These are phyloP conservation scores for Lotus japonicus DNA, from an alignment of 306 rosid genomes.

Conservation along the genomic window DNA sequence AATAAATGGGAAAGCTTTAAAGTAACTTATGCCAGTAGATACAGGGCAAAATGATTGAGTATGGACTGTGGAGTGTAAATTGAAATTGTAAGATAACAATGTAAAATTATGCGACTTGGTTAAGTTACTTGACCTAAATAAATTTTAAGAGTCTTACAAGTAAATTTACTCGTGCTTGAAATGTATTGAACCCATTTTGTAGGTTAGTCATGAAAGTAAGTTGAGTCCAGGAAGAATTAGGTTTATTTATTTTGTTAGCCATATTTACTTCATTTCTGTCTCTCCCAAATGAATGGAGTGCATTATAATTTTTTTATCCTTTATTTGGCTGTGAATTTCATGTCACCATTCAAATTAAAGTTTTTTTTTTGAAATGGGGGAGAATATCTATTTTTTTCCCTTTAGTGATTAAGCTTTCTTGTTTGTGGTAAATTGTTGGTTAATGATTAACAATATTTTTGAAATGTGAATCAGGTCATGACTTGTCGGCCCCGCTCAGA, in stretches of 20 bases:
- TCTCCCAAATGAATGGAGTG: neutral
- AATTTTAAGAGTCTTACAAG: neutral
- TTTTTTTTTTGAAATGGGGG: neutral
- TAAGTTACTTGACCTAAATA: neutral
- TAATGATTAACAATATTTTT: neutral
- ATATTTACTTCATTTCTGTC: neutral
- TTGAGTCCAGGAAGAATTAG: neutral
- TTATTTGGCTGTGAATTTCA: neutral
- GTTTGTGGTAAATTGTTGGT: neutral
- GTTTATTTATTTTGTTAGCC: neutral
- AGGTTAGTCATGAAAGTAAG: neutral
- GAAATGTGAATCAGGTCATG: conserved; percentile 67
- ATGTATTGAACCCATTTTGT: no score
- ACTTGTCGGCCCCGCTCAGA: conserved; percentile 85
- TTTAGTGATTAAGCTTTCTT: no score
- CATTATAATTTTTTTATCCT: neutral
- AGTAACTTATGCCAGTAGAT: neutral
- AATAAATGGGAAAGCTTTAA: neutral
- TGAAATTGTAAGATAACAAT: neutral
- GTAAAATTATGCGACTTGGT: neutral
- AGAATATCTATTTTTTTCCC: no score
- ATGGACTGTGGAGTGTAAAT: neutral
- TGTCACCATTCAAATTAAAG: neutral
- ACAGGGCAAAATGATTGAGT: neutral
- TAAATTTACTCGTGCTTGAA: neutral